Base-by-base conservation (phyloP, 2,329 filamentous ascomycete genomes). In the Arthrobotrys pseudoclavata region DNA sequence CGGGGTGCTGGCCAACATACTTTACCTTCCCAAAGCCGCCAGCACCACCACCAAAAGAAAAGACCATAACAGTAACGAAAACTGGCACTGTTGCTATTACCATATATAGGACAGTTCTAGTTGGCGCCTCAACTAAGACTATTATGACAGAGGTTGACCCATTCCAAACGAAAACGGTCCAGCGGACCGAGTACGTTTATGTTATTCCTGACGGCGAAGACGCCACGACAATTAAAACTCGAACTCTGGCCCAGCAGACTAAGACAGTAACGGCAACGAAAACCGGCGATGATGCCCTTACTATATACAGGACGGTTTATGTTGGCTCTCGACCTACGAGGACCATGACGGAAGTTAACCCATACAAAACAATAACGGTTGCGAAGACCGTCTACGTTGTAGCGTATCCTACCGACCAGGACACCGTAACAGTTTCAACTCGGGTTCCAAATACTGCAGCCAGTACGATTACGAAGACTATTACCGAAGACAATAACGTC, bases 1-100 rank as follows among this genome's bases (percentile, higher is more conserved):
- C 42, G 1, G 42, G 42, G n/a, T 45, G 42, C 42, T 45, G 42
- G 42, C 42, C 42, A 20, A 45, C 42, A 45, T 45, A 45, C 42
- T 45, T 45, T 45, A 45, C n/a, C 6, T 45, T 45, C 42, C 42
- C 42, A 45, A 20, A 18, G 18, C 42, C 42, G 6, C n/a, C 42
- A 20, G n/a, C 42, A 45, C 42, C 42, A 45, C 42, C 42, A 45
- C 42, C 42, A 45, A 2, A 20, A 45, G 6, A 1, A 45, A 45
- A 20, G 42, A 45, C 42, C 42, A 10, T 45, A 20, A 45, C 42
- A 20, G 15, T 45, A 18, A 45, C 42, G 42, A 45, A 9, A 20
- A 45, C 42, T 45, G 42, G 42, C 42, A 5, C 42, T 45, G 42
- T n/a, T 45, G 42, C 42, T 45, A 45, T 45, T 6, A 45, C 42